Evolutionary conservation across 2,329 filamentous ascomycete genomes (phyloP).

Genomic region (Colletotrichum destructivum): DNA sequence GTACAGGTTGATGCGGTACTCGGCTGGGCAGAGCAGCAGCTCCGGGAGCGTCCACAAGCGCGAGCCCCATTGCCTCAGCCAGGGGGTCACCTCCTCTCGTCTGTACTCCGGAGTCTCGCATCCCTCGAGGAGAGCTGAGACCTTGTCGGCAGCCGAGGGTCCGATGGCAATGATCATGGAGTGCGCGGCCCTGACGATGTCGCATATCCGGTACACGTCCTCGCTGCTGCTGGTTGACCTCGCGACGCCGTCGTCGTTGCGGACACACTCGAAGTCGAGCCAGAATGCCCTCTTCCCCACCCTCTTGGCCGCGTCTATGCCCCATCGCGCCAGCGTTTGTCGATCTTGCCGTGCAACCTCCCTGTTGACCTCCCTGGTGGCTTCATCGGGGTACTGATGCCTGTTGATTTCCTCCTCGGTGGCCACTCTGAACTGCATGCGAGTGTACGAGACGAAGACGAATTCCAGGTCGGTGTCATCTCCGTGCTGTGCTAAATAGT

Average conservation of each 20-base stretch:
- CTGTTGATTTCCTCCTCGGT: conserved; percentile 43
- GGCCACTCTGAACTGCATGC: conserved; percentile 54
- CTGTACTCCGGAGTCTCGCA: neutral
- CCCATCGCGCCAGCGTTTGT: conserved; percentile 52
- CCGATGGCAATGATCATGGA: conserved; percentile 59
- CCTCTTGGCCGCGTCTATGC: conserved; percentile 54
- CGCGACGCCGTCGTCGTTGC: conserved; percentile 49
- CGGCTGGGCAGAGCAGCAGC: conserved; percentile 45
- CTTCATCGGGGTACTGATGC: conserved; percentile 39
- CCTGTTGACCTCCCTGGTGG: conserved; percentile 41
- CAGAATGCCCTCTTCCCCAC: conserved; percentile 58
- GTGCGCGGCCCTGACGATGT: conserved; percentile 59
- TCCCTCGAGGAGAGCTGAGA: conserved; percentile 47
- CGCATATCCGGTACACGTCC: conserved; percentile 59
- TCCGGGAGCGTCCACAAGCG: conserved; percentile 64
- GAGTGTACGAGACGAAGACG: conserved; percentile 59
- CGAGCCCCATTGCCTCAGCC: conserved; percentile 56
- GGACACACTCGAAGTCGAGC: conserved; percentile 60
- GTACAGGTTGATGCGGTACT: conserved; percentile 46
- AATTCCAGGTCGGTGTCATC: conserved; percentile 50
- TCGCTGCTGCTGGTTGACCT: conserved; percentile 46
- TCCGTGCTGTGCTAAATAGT: conserved; percentile 45
- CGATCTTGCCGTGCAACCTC: conserved; percentile 46
- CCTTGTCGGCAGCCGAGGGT: conserved; percentile 44
- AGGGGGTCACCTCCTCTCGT: conserved; percentile 8